A percentile compares a stretch with the other conserved stretches of the same genome.
Evolutionary conservation across 164 flowering plant genomes (phyloP).

Genomic region (Tinospora cordifolia): DNA sequence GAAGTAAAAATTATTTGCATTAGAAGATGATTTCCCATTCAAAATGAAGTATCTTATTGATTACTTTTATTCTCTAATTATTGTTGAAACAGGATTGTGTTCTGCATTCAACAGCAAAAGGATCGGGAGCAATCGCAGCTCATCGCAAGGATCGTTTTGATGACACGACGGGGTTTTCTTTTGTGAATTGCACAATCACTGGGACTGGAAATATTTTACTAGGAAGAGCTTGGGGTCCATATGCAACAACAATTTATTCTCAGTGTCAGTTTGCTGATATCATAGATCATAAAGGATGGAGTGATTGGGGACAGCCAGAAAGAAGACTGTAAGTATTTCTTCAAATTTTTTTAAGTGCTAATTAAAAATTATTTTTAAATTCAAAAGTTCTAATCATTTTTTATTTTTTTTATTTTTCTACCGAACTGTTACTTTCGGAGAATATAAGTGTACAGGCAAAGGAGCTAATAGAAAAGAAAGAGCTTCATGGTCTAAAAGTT

Average conservation of each 20-base stretch:
- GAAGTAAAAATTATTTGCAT: not conserved
- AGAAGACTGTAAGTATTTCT: conserved; percentile 28
- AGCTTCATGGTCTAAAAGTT: conserved; percentile 54
- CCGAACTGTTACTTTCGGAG: conserved; percentile 76
- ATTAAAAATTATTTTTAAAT: not conserved
- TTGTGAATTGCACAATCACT: conserved; percentile 49
- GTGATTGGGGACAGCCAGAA: conserved; percentile 49
- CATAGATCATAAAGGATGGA: conserved; percentile 62
- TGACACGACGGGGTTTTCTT: conserved; percentile 81
- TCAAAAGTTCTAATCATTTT: not conserved
- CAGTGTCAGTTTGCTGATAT: conserved; percentile 40
- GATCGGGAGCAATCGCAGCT: conserved; percentile 74
- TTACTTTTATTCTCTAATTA: not conserved
- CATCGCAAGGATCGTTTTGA: conserved; percentile 43
- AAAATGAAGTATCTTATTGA: not conserved
- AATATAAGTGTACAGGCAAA: conserved; percentile 48
- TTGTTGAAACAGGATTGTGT: conserved; percentile 38
- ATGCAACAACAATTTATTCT: conserved; percentile 56
- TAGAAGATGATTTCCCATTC: too few species aligned
- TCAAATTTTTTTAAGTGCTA: too few species aligned
- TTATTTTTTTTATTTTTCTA: not conserved
- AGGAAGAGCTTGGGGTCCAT: conserved; percentile 91
- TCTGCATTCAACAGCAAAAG: conserved; percentile 47
- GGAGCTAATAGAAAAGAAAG: conserved; percentile 50
- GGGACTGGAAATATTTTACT: conserved; percentile 53